These are phyloP conservation scores for Cotoneaster glaucophyllus DNA, from an alignment of 306 rosid species.

Conservation along the genomic window DNA sequence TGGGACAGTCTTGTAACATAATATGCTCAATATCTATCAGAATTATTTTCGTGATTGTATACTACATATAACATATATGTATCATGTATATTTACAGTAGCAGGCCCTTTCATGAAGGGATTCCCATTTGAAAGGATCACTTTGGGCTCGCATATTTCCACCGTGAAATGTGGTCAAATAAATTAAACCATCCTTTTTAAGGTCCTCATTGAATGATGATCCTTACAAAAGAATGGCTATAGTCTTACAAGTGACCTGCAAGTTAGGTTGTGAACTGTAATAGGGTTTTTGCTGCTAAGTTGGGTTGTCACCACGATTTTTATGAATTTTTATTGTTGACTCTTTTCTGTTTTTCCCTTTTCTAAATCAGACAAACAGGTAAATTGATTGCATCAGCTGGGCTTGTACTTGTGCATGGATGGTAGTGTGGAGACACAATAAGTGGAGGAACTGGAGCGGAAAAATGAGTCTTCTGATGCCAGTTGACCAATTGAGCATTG, in stretches of 20 bases:
- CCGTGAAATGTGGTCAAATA: background rate
- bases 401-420: slow-evolving; percentile 12
- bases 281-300: background rate
- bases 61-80: too few relatives aligned
- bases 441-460: background rate
- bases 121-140: background rate
- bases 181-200: background rate
- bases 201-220: background rate
- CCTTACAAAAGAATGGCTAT: too few relatives aligned
- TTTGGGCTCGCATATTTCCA: background rate
- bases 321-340: background rate
- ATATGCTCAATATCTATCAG: background rate
- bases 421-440: background rate
- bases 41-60: background rate
- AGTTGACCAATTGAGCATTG: background rate
- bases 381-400: slow-evolving; percentile 14
- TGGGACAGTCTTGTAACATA: background rate
- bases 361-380: slow-evolving; percentile 39
- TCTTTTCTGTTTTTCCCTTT: background rate
- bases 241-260: too few relatives aligned
- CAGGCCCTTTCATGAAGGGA: background rate
- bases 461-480: background rate
- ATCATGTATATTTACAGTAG: background rate
- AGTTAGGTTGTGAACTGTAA: background rate
- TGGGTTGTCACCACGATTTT: background rate